A percentile compares a stretch with the other conserved stretches of the same genome.
Conservation (phyloP, 2,329 filamentous ascomycete genomes). For the Malbranchea cinnamomea region DNA sequence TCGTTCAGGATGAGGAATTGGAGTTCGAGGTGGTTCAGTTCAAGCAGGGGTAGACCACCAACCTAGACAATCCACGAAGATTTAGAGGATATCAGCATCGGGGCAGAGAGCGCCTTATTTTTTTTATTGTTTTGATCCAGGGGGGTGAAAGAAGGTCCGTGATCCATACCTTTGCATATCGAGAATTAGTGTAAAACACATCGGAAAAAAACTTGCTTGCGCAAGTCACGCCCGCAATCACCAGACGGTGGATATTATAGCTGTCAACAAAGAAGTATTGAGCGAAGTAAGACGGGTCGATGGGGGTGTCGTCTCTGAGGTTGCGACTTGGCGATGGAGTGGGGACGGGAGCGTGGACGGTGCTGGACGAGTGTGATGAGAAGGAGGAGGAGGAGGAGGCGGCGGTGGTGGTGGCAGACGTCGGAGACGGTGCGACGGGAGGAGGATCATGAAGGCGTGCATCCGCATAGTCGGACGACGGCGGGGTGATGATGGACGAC, state of each 20-base stretch:
- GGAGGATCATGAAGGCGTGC: constrained; percentile 2
- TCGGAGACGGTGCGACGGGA: constrained; percentile 2
- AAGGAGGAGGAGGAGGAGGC: too few relatives aligned
- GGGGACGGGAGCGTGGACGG: too few relatives aligned
- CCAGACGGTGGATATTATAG: constrained; percentile 93
- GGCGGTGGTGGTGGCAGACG: not conserved
- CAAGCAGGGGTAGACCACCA: constrained; percentile 76
- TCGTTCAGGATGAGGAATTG: constrained; percentile 94
- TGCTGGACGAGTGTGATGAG: too few relatives aligned
- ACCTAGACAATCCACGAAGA: constrained; percentile 43
- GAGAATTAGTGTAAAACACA: constrained; percentile 96
- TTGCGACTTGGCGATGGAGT: constrained; percentile 1
- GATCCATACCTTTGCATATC: constrained; percentile 90
- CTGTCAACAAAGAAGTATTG: constrained; percentile 92
- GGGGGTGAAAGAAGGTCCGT: too few relatives aligned
- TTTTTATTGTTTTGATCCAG: too few relatives aligned
- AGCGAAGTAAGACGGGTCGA: constrained; percentile 39
- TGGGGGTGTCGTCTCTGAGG: constrained; percentile 9
- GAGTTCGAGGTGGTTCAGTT: constrained; percentile 89
- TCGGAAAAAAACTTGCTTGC: constrained; percentile 99
- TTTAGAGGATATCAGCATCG: too few relatives aligned
- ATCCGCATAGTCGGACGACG: constrained; percentile 15
- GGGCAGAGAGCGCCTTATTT: too few relatives aligned
- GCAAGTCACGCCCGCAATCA: constrained; percentile 94
- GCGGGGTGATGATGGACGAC: constrained; percentile 14